Base-by-base conservation (phyloP, 495 filamentous ascomycete species). In the Xylaria acuta region DNA sequence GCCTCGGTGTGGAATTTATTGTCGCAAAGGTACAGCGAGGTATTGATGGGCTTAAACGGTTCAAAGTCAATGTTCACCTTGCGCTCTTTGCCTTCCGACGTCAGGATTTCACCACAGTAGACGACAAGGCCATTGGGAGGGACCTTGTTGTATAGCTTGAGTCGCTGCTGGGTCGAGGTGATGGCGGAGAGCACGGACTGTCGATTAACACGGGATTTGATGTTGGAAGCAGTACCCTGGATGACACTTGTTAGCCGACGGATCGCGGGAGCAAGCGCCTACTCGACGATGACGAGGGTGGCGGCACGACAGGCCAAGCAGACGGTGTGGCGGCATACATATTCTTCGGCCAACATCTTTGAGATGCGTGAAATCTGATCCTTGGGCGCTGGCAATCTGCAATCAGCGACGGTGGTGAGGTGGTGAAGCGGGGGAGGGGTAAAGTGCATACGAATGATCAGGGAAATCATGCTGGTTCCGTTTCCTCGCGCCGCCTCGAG, bases 331-430 rank as follows among this genome's bases (percentile, higher is more conserved):
- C 30, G 11, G 60, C 93, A 75, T 87, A 97, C 94, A 80, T 95
- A 98, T 92, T 98, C 95, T 97, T 99, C 96, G 84, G 96, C 96
- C 90, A 99, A 91, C 96, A 99, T 99, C 88, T 97, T 97, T 51
- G 97, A 94, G 47, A 94, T 93, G 72, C 96, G 90, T 16, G 97
- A 98, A 64, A 99, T 89, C 83, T 99, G 96, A 83, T 98, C 96
- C 90, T 98, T 99, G 64, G 96, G 96, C 59, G 96, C 93, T 97
- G 5, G 64, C 34, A 20, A 38, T 34, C 14, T 34, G 36, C 9
- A 54, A 43, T 79, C 70, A 75, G 75, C 49, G 69, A 65, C 59
- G 65, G 51, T 22, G 34, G 53, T 22, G 64, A 69, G 38, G 59
- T 25, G 34, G 58, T 25, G 64, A 72, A 41, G 76, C 73, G 73